Evolutionary conservation across 768 basidiomycete genomes (phyloP).

Genomic region (Suillus ampliporus): DNA sequence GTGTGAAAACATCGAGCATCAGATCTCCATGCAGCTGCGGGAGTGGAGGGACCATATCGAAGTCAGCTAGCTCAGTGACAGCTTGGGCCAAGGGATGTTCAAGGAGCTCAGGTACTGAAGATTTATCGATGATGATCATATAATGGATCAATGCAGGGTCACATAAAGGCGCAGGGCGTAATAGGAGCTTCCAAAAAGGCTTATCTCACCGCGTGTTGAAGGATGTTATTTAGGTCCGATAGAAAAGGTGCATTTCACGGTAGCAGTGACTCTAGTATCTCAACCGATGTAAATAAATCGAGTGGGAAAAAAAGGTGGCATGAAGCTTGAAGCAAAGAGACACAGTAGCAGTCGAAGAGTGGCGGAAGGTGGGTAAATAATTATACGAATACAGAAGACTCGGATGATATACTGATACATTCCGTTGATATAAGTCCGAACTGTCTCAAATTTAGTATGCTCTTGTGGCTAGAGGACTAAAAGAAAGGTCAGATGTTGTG

Average conservation of each 20-base stretch:
- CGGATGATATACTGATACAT: conserved; percentile 5
- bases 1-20: conserved; percentile 63
- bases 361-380: not conserved
- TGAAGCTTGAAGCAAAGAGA: not conserved
- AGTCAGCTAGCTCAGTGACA: not conserved
- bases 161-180: not conserved
- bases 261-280: not conserved
- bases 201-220: not conserved
- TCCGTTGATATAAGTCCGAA: not conserved
- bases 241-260: no score
- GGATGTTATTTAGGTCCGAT: not conserved
- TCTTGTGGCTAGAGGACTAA: conserved; percentile 3
- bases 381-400: conserved; percentile 1
- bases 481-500: not conserved
- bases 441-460: not conserved
- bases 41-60: conserved; percentile 44
- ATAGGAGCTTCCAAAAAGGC: conserved; percentile 5
- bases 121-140: not conserved
- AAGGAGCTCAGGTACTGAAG: not conserved
- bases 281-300: not conserved
- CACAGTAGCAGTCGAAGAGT: not conserved
- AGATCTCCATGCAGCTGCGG: conserved; percentile 63
- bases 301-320: not conserved
- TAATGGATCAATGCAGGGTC: not conserved
- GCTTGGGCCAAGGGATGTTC: not conserved